Percentiles rank a stretch among this genome's conserved stretches.
These are phyloP conservation scores for Nicotiana rustica DNA, from an alignment of 305 asterid species.

Conservation along the genomic window DNA sequence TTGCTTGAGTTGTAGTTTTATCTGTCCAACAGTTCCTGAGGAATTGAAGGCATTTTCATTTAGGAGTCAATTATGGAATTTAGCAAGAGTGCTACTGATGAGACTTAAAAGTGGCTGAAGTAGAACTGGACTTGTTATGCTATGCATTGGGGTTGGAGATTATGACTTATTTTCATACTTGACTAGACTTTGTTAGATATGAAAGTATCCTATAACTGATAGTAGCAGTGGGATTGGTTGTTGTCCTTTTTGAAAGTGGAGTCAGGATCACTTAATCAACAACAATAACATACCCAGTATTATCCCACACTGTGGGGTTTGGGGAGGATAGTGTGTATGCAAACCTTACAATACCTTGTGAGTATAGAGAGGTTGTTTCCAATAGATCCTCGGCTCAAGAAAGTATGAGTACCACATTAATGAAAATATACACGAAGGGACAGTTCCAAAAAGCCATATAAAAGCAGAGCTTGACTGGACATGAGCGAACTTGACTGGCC, in stretches of 20 bases:
- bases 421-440: no score
- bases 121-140: background rate
- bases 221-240: background rate
- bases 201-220: conserved; percentile 10
- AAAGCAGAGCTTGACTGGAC: no score
- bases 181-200: background rate
- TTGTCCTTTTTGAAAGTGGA: background rate
- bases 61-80: background rate
- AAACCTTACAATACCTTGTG: no score
- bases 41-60: background rate
- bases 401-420: no score
- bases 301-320: no score
- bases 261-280: background rate
- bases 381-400: no score
- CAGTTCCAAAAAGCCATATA: no score
- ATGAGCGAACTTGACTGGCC: no score
- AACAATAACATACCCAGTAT: no score
- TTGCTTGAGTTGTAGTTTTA: conserved; percentile 7
- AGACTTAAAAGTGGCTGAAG: conserved; percentile 19
- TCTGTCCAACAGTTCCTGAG: background rate
- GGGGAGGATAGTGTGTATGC: no score
- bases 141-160: conserved; percentile 15
- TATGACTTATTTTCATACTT: background rate
- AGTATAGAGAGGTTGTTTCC: no score
- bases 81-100: background rate